These are phyloP conservation scores for Fusarium sp. DNA, from an alignment of 2,329 filamentous ascomycete genomes.

Conservation along the genomic window DNA sequence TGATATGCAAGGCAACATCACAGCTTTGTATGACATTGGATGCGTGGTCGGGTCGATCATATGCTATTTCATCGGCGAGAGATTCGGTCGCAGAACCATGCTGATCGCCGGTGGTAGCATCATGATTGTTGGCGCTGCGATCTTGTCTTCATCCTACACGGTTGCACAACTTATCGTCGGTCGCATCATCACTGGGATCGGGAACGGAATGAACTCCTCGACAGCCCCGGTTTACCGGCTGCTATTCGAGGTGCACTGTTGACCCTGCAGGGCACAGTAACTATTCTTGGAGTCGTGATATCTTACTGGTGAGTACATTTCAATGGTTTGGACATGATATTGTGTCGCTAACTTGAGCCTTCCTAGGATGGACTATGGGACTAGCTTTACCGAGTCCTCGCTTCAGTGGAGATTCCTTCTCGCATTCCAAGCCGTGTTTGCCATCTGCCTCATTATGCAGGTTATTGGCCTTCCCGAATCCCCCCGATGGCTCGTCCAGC, in stretches of 20 bases:
- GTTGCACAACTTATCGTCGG: conserved; percentile 55
- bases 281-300: background rate
- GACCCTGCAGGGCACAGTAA: background rate
- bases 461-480: background rate
- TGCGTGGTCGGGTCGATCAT: conserved; percentile 16
- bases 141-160: conserved; percentile 52
- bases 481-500: background rate
- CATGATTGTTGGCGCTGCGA: conserved; percentile 52
- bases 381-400: background rate
- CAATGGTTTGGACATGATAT: background rate
- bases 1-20: conserved; percentile 23
- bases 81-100: conserved; percentile 10
- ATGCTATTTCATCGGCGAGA: conserved; percentile 17
- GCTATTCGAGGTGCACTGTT: background rate
- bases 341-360: too few species aligned
- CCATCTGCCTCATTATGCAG: background rate
- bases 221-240: conserved; percentile 7
- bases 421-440: background rate
- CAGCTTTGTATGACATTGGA: conserved; percentile 17
- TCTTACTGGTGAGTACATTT: background rate
- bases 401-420: background rate
- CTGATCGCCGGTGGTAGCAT: conserved; percentile 40
- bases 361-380: background rate
- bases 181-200: conserved; percentile 56
- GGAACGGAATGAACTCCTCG: conserved; percentile 58